Conservation (phyloP, 768 basidiomycete species). For the Calocybe gangraenosa region DNA sequence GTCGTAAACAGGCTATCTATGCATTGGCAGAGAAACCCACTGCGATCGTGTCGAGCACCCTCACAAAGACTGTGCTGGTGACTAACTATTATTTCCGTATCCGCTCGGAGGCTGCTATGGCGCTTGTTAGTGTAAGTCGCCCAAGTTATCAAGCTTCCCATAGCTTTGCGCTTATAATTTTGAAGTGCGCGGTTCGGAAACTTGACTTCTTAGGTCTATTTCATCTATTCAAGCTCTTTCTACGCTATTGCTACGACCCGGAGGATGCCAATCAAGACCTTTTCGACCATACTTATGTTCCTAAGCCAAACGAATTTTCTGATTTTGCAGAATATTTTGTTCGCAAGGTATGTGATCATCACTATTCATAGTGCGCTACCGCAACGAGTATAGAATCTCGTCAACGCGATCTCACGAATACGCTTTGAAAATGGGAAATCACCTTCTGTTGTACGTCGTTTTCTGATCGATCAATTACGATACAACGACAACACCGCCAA, state of each 20-base stretch:
- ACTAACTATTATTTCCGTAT: conserved; percentile 96
- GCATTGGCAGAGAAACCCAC: conserved; percentile 80
- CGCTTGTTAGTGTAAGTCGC: conserved; percentile 68
- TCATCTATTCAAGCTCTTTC: conserved; percentile 92
- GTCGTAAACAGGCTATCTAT: conserved; percentile 67
- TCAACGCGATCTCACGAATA: conserved; percentile 81
- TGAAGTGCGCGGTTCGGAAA: conserved; percentile 77
- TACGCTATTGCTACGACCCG: conserved; percentile 87
- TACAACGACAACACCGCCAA: conserved; percentile 96
- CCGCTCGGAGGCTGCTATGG: conserved; percentile 89
- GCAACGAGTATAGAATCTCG: conserved; percentile 48
- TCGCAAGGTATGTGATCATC: conserved; percentile 62
- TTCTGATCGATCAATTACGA: conserved; percentile 88
- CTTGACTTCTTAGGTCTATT: conserved; percentile 90
- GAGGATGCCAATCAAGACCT: conserved; percentile 78
- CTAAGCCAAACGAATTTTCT: conserved; percentile 91
- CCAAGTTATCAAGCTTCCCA: background rate
- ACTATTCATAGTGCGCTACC: background rate
- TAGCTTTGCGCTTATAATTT: conserved; percentile 1
- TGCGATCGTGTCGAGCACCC: conserved; percentile 82
- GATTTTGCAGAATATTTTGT: conserved; percentile 93
- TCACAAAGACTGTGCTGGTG: conserved; percentile 92
- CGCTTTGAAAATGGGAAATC: conserved; percentile 87
- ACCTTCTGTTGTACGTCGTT: conserved; percentile 78
- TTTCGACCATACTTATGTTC: conserved; percentile 86